Base-by-base conservation (phyloP, 768 basidiomycete species). In the Clitopilus passeckerianus region DNA sequence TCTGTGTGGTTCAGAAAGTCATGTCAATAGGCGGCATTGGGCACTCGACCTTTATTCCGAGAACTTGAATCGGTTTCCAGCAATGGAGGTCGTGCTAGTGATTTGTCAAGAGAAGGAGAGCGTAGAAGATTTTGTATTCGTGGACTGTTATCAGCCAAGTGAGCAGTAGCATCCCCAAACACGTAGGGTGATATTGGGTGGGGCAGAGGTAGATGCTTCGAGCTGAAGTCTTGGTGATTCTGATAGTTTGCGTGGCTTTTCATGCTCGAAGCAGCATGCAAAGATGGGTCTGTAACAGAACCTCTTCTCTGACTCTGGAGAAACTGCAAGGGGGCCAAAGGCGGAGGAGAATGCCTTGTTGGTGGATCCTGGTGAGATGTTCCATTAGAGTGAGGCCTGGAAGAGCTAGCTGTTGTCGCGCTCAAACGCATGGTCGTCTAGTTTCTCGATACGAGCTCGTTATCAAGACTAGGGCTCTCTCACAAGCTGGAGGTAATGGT, bases 251-350 rank as follows among this genome's bases (percentile, higher is more conserved):
- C 62, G 66, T 65, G 67, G 33, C 66, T 62, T 59, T 74, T 74
- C 46, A 66, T 53, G 56, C 57, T 70, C 4, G 78, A 72, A 24
- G 83, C 77, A 60, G 86, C 85, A 73, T 90, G 89, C 54, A 91
- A 79, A 43, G 87, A 86, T 2, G 90, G 90, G 76, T 93, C 91
- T 7, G 90, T 90, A 68, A 91, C 87, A 1, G 91, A 92, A 60
- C 89, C 89, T 59, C 90, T 76, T n/a, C 90, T 83, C 68, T 91
- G 91, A 57, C 82, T 90, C 70, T 91, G 90, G 23, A 91, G 80
- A 69, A 82, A 86, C 69, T 91, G 87, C 66, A 92, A 84, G 8
- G 90, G 90, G 1, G 87, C 86, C 30, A 93, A 81, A 57, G 88
- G 81, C 3, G 83, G 75, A 16, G 85, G 81, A 34, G 82, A 81